A percentile compares a stretch with the other conserved stretches of the same genome.
These are phyloP conservation scores for Tuber melanosporum DNA, from an alignment of 495 filamentous ascomycete genomes.

Conservation along the genomic window DNA sequence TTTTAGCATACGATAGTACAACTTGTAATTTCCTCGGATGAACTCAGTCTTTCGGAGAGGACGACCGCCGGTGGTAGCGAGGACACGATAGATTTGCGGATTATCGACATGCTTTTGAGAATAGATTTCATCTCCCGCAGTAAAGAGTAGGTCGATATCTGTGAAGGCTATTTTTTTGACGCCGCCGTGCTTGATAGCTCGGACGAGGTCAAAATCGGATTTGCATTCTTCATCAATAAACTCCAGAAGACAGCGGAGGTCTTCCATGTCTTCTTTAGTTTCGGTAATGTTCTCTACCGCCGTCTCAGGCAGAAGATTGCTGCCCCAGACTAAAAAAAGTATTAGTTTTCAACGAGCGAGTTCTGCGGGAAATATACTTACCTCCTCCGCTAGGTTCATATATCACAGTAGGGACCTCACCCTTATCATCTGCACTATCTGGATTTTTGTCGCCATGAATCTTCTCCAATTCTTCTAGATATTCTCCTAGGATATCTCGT, in stretches of 20 bases:
- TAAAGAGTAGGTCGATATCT: neutral
- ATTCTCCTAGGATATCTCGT: neutral
- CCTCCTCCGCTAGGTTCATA: neutral
- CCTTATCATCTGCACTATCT: neutral
- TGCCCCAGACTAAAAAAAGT: neutral
- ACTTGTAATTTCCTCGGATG: neutral
- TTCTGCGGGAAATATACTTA: neutral
- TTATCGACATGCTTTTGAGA: neutral
- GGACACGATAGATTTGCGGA: neutral
- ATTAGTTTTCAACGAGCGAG: neutral
- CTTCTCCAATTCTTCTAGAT: neutral
- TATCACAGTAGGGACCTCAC: neutral
- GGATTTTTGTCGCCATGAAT: neutral
- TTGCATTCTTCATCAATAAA: neutral
- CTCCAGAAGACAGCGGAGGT: neutral
- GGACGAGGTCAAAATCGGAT: neutral
- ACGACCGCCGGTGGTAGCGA: neutral
- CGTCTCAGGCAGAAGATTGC: neutral
- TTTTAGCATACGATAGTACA: neutral
- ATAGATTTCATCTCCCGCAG: neutral
- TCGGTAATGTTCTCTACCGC: neutral
- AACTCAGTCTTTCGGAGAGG: neutral
- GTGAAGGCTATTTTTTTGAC: neutral
- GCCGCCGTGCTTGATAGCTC: neutral
- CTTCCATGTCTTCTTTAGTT: neutral